These are phyloP conservation scores for Suhomyces terraborum DNA, from an alignment of 1,139 yeast genomes.

Conservation along the genomic window DNA sequence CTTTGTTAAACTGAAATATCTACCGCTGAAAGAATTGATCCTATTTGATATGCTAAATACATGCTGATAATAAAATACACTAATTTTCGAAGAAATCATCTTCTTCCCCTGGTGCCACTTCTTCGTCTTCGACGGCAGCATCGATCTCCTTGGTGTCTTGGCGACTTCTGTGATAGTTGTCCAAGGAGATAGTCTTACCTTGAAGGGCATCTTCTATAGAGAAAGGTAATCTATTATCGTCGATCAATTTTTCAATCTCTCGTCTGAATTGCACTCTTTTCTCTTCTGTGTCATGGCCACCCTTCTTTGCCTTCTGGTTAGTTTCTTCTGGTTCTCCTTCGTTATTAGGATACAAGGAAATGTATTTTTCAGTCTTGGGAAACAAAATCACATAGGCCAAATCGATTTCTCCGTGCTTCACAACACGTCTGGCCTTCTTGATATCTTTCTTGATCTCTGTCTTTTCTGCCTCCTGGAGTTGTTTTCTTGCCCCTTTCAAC, in stretches of 20 bases:
- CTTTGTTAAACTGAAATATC: too few species aligned
- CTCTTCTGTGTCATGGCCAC: constrained; percentile 50
- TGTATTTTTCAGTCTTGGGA: constrained; percentile 80
- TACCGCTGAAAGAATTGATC: constrained; percentile 20
- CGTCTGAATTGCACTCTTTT: constrained; percentile 53
- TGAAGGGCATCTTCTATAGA: constrained; percentile 56
- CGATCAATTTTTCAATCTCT: constrained; percentile 51
- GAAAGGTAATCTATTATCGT: constrained; percentile 56
- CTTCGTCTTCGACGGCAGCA: constrained; percentile 36
- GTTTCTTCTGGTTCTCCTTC: constrained; percentile 28
- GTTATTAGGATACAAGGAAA: constrained; percentile 66
- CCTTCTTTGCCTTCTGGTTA: constrained; percentile 47
- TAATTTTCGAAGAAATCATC: constrained; percentile 48
- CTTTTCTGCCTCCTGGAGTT: constrained; percentile 40
- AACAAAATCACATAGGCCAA: constrained; percentile 74
- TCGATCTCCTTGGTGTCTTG: constrained; percentile 36
- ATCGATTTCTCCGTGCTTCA: constrained; percentile 66
- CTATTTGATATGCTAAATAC: constrained; percentile 1
- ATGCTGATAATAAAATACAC: constrained; percentile 18
- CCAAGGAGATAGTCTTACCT: constrained; percentile 44
- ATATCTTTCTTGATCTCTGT: constrained; percentile 53
- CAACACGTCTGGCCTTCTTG: constrained; percentile 52
- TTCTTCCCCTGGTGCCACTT: constrained; percentile 29
- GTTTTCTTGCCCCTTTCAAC: constrained; percentile 64
- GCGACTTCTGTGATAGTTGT: constrained; percentile 15